These are phyloP conservation scores for Mortierella sp. DNA, from an alignment of 371 early-diverging fungal genomes.

Conservation along the genomic window DNA sequence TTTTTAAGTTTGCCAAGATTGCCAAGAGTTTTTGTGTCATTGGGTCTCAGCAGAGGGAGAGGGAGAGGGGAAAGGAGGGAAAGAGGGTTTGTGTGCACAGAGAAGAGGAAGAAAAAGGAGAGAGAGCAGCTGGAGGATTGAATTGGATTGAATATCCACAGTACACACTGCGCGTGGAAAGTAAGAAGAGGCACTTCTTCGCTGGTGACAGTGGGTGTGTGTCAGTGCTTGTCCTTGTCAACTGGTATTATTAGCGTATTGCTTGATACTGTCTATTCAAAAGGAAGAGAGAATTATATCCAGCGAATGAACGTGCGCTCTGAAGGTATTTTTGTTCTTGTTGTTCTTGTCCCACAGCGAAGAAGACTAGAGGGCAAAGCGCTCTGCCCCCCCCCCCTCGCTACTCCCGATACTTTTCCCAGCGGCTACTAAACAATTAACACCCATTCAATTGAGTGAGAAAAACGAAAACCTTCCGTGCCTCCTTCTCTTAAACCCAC, in stretches of 20 bases:
- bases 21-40: conserved; percentile 22
- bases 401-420: conserved; percentile 5
- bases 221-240: background rate
- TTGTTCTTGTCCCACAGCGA: background rate
- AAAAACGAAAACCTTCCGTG: background rate
- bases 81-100: background rate
- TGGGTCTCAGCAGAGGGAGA: conserved; percentile 10
- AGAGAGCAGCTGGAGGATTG: background rate
- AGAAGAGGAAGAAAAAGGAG: background rate
- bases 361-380: conserved; percentile 2
- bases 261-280: background rate
- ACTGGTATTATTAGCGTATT: background rate
- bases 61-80: background rate
- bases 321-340: background rate
- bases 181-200: background rate
- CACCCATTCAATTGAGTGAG: background rate
- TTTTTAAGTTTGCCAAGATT: conserved; percentile 46
- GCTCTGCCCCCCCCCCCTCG: too few species aligned
- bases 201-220: background rate
- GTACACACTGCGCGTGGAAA: background rate
- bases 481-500: background rate
- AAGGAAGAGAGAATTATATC: background rate
- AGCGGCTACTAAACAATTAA: conserved; percentile 3
- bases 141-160: too few species aligned
- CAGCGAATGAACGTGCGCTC: conserved; percentile 11